A percentile compares a stretch with the other conserved stretches of the same genome.
These are phyloP conservation scores for Sporisorium iseilematis-ciliati DNA, from an alignment of 1,284 basidiomycete species.

Conservation along the genomic window DNA sequence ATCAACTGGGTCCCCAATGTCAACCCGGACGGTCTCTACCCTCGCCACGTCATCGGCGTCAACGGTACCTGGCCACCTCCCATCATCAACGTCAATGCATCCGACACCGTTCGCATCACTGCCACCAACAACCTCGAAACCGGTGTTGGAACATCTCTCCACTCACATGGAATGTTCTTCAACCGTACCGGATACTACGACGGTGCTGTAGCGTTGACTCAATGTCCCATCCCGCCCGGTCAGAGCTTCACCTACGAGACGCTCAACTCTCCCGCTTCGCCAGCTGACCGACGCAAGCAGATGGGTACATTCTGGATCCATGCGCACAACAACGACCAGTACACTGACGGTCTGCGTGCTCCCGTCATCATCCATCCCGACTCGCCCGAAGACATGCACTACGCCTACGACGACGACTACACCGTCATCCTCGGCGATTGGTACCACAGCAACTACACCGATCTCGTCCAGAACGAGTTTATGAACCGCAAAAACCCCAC, in stretches of 20 bases:
- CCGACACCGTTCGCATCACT: conserved; percentile 61
- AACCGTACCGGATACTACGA: conserved; percentile 62
- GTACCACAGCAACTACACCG: conserved; percentile 70
- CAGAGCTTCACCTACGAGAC: conserved; percentile 56
- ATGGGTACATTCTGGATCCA: conserved; percentile 72
- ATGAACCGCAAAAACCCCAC: conserved; percentile 74
- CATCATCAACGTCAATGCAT: conserved; percentile 63
- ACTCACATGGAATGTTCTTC: conserved; percentile 68
- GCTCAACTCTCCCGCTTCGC: conserved; percentile 46
- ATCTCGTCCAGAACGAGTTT: conserved; percentile 73
- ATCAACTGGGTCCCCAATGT: conserved; percentile 73
- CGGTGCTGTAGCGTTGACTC: conserved; percentile 61
- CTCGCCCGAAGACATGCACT: conserved; percentile 61
- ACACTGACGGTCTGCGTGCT: conserved; percentile 64
- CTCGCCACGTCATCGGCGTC: conserved; percentile 59
- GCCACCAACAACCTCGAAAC: conserved; percentile 63
- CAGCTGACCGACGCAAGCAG: conserved; percentile 44
- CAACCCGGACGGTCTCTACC: conserved; percentile 65
- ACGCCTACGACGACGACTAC: conserved; percentile 90
- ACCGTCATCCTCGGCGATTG: conserved; percentile 86
- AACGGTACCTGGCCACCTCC: conserved; percentile 64
- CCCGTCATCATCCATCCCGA: conserved; percentile 69
- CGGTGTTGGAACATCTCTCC: conserved; percentile 55
- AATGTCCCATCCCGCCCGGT: conserved; percentile 67
- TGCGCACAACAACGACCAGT: conserved; percentile 63